Evolutionary conservation across 179 eudicot species (phyloP), one percentile per base, ranked within the genome.

Genomic region (Amaranthus tricolor): DNA sequence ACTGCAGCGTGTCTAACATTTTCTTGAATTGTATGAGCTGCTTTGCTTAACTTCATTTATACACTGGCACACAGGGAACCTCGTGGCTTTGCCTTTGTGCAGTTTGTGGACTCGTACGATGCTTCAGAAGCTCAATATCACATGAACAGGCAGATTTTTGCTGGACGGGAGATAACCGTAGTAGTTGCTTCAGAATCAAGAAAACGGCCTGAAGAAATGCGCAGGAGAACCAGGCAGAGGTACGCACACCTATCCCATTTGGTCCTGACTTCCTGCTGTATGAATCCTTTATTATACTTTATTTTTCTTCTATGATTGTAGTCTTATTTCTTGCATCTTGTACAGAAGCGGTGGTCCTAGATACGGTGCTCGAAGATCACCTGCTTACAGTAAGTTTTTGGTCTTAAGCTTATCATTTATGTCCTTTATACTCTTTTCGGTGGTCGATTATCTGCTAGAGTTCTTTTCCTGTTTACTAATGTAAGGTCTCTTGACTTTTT

Each of bases 21-120:
- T 50, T 15, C 40, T 17, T 66, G 66, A 19, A 49, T 21, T 20
- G 13, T n/a, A 9, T 50, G 17, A 47, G 12, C 6, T 44, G 17
- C 62, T 57, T 55, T 77, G 44, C 64, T 70, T 9, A 45, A 21
- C 72, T 69, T n/a, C 52, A 6, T 70, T 10, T 74, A 7, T 71
- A 47, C 24, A 12, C 11, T 54, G 5, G 57, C 55, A 21, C 84
- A 78, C 83, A 90, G 96, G 86, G 89, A 87, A 71, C 96, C 96
- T 65, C 90, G 96, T 68, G 93, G 96, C 64, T 90, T 90, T 82
- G 96, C 91, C 45, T 90, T 90, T 85, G 96, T 90, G 82, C 86
- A 90, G 83, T 90, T 87, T 79, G 88, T 89, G 69, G 93, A 90
- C 64, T 52, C 87, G 21, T 75, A 82, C 82, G 96, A 90, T 45